Percentiles rank a stretch among this genome's conserved stretches.
Conservation (phyloP, 305 asterid genomes). For the Solanum aculeatissimum region DNA sequence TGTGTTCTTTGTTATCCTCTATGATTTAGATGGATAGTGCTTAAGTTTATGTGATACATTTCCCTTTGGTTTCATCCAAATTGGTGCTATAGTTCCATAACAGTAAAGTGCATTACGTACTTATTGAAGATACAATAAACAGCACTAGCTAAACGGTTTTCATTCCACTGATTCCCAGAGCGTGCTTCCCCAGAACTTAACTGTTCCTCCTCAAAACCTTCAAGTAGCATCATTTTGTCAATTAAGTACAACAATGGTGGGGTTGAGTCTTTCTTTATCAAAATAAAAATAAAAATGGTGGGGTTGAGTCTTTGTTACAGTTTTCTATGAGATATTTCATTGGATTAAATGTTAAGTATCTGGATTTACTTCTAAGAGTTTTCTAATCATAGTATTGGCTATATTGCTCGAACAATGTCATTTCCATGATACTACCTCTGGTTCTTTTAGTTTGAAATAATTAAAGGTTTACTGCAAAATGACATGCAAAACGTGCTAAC, state of each 20-base stretch:
- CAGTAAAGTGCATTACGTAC: background rate
- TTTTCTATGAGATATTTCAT: background rate
- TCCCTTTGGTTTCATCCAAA: background rate
- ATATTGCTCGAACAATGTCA: background rate
- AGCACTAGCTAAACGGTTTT: background rate
- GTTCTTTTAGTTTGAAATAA: background rate
- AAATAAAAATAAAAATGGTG: too few relatives aligned
- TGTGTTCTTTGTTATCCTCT: background rate
- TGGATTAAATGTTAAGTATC: background rate
- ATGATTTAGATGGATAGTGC: background rate
- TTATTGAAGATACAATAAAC: background rate
- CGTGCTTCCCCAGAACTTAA: background rate
- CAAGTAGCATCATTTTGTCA: background rate
- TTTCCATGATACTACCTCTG: background rate
- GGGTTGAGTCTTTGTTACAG: background rate
- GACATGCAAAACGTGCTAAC: background rate
- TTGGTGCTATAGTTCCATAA: background rate
- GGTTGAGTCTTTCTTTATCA: background rate
- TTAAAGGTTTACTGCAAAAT: background rate
- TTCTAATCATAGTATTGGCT: background rate
- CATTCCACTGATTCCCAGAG: background rate
- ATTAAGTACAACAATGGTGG: background rate
- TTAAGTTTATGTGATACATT: background rate
- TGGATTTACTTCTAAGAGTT: background rate
- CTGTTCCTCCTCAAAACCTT: background rate